phyloP scores from a whole-genome alignment of 2,329 filamentous ascomycete genomes.

The Phyllosticta capitalensis region DNA sequence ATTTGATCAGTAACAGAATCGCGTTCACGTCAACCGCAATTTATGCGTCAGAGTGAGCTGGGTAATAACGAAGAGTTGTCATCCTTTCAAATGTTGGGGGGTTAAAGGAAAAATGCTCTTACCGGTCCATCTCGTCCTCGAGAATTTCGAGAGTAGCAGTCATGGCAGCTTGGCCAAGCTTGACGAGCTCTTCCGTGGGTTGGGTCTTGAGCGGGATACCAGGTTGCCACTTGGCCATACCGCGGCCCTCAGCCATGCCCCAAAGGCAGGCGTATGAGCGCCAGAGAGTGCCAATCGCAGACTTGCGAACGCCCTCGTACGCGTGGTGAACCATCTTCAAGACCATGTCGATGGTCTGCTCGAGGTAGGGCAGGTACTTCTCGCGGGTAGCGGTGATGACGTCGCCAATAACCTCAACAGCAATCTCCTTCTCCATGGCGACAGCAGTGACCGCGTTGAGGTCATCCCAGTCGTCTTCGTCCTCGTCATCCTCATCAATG shows the following conservation, averaged over 20 bases:
- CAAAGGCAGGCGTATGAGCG: conserved; percentile 87
- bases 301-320: conserved; percentile 90
- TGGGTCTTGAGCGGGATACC: conserved; percentile 75
- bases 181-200: conserved; percentile 68
- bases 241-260: conserved; percentile 71
- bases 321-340: conserved; percentile 75
- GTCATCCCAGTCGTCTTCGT: conserved; percentile 77
- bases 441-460: conserved; percentile 78
- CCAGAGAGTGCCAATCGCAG: conserved; percentile 84
- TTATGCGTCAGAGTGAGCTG: conserved; percentile 98
- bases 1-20: conserved; percentile 51
- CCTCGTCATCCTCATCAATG: conserved; percentile 53
- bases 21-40: conserved; percentile 82
- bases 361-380: conserved; percentile 73
- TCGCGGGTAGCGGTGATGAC: conserved; percentile 79
- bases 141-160: conserved; percentile 76
- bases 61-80: conserved; percentile 80
- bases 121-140: conserved; percentile 89
- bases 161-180: conserved; percentile 78
- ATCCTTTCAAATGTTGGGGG: conserved; percentile 46
- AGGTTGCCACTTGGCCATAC: conserved; percentile 74
- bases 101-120: conserved; percentile 39
- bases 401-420: conserved; percentile 88
- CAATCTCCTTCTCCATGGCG: conserved; percentile 94
- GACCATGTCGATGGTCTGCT: conserved; percentile 76